Evolutionary conservation across 2,329 filamentous ascomycete genomes (phyloP), one percentile per base, ranked within the genome.

Genomic region (Annulohypoxylon truncatum): DNA sequence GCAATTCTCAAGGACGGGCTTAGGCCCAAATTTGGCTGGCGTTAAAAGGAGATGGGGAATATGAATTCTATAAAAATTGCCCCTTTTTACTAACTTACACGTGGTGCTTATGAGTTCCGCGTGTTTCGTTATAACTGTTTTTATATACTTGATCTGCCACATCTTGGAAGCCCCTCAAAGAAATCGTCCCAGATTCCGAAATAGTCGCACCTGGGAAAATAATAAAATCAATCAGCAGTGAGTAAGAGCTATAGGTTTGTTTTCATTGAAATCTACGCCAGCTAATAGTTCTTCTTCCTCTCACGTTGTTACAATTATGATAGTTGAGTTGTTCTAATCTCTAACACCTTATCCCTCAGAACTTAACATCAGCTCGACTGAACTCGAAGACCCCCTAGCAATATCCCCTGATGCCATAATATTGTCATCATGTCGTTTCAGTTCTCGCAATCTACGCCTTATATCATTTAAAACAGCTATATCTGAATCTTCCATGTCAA

Each of bases 1-100:
- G 59, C 61, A 59, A 53, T 68, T 62, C 52, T 63, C 57, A 57
- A 42, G 52, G 22, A 64, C 52, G 59, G 52, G 55, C 44, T 57
- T 24, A 54, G 53, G 40, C 64, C 66, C 59, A 60, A 67, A 64
- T 61, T 67, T 54, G 66, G 59, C 55, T 50, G 67, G 71, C 70
- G 70, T 74, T 72, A 28, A 50, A 18, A 57, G 52, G 52, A 47
- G 50, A 65, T 56, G 31, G 58, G 50, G 64, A 53, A 60, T 67
- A 28, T 18, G 52, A 66, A 53, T 61, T 66, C 33, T 56, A 64
- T 26, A 48, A 65, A 53, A 46, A 42, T n/a, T 42, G 35, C 20
- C 53, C 28, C n/a, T n/a, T 31, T 50, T 24, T n/a, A 18, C 15
- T 29, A 3, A 6, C 26, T 46, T 56, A 22, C 2, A 10, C 5